phyloP scores from a whole-genome alignment of 305 asterid genomes.

The Fraxinus sp. region DNA sequence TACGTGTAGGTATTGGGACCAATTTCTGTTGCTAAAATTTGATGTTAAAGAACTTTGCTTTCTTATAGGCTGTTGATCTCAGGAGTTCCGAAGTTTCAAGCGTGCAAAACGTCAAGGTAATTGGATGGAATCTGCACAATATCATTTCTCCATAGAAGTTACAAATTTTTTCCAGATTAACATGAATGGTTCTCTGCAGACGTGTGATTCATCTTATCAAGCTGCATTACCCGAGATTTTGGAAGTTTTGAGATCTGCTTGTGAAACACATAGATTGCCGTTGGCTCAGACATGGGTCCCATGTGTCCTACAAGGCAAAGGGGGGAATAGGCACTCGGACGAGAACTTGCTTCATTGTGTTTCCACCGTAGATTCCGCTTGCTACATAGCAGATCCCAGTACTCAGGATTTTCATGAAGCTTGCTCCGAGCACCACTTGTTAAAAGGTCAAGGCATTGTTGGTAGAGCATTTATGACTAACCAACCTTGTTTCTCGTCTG shows the following conservation, averaged over 20 bases:
- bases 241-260: slow-evolving; percentile 64
- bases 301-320: slow-evolving; percentile 69
- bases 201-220: slow-evolving; percentile 60
- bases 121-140: neutral
- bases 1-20: neutral
- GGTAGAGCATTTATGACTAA: slow-evolving; percentile 78
- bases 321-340: slow-evolving; percentile 68
- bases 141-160: neutral
- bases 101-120: slow-evolving; percentile 53
- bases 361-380: slow-evolving; percentile 78
- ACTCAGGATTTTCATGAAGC: slow-evolving; percentile 77
- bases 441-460: slow-evolving; percentile 75
- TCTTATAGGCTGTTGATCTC: slow-evolving; percentile 77
- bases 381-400: slow-evolving; percentile 55
- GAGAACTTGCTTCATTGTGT: slow-evolving; percentile 60
- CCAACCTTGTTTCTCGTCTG: slow-evolving; percentile 77
- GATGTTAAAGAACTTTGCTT: slow-evolving; percentile 15
- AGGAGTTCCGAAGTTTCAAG: slow-evolving; percentile 55
- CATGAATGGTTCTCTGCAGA: slow-evolving; percentile 37
- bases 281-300: slow-evolving; percentile 92
- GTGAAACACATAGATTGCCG: slow-evolving; percentile 62
- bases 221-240: slow-evolving; percentile 78
- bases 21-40: slow-evolving; percentile 10
- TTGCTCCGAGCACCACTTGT: slow-evolving; percentile 80
- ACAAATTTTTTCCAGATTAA: neutral